Evolutionary conservation across 139 green algal genomes (phyloP), one percentile per base, ranked within the genome.

Genomic region (Desmodesmus armatus): DNA sequence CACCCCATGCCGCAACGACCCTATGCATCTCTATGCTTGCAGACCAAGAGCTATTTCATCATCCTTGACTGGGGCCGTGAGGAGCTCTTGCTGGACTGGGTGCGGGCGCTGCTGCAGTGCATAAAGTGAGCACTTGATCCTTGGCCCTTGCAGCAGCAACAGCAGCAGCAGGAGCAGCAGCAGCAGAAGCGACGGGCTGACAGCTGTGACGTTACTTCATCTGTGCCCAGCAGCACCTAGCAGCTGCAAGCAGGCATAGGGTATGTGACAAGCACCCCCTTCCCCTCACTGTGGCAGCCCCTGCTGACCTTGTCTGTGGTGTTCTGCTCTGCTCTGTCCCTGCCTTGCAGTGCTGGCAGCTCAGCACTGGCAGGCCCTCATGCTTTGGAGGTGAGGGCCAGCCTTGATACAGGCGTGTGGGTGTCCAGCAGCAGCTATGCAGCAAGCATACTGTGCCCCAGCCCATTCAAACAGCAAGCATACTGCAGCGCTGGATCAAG

Each of bases 51-150:
- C 75, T 94, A 89, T 73, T 58, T 94, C 33, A 82, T 94, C 37
- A 67, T 94, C 71, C 82, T 96, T 51, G 93, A 96, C 72, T 80
- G 94, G 49, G 87, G 91, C 1, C 53, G 41, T 31, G 87, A 91
- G 29, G 84, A 91, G 21, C 47, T 93, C 17, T 23, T 91, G 11
- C 74, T 69, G 35, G 73, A 91, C 3, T 40, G 93, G 25, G 92
- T 93, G 62, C 77, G 47, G 25, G 79, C 82, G 1, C 55, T 96
- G 77, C 71, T 96, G 72, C 70, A 84, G 37, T 85, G 80, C 5
- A 74, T 92, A 21, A 95, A 90, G 91, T 95, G 81, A 70, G 80
- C 44, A 35, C 23, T 35, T 13, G 25, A 6, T 21, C 15, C 67
- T n/a, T 47, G 35, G 6, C 21, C 70, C 29, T 15, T 27, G 65